Base-by-base conservation (phyloP, 257 asterid species). In the Gynochthodes officinalis region DNA sequence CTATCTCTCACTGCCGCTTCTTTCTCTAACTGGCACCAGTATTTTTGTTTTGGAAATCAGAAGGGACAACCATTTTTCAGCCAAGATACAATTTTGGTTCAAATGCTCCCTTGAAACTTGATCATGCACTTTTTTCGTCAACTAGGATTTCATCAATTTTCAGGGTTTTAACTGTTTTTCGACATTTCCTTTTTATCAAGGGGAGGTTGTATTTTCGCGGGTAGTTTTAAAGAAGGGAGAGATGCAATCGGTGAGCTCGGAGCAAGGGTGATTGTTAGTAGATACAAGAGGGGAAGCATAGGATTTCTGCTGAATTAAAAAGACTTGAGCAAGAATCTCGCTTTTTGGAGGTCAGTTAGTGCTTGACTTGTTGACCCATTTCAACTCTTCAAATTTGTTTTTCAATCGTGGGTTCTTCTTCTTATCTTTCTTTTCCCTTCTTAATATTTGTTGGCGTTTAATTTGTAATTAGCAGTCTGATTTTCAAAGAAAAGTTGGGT, bases 241-340 rank as follows among this genome's bases (percentile, higher is more conserved):
- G 76, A 89, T 91, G 96, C 89, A 89, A 84, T 81, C 89, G 3
- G 87, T 67, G 73, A 87, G 86, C 79, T 81, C 89, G 32, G 95
- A 83, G 44, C 91, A 77, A 73, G 77, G 68, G 64, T 80, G 86
- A 82, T 84, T 87, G 83, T 82, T 57, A 40, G 80, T 74, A 53
- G 97, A 90, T 82, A 81, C 91, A 16, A 84, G 97, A 82, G n/a
- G 98, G 97, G 79, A 92, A 90, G 55, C 98, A 92, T 83, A 76
- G 85, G 86, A 83, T 90, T 83, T 86, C 91, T 46, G n/a, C n/a
- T n/a, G n/a, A n/a, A n/a, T n/a, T n/a, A n/a, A n/a, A n/a, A n/a
- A n/a, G n/a, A n/a, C n/a, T n/a, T n/a, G n/a, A n/a, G n/a, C n/a
- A n/a, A n/a, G n/a, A n/a, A n/a, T n/a, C n/a, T n/a, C n/a, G n/a